Conservation (phyloP, 441 rosid species). For the Brassica balearica region DNA sequence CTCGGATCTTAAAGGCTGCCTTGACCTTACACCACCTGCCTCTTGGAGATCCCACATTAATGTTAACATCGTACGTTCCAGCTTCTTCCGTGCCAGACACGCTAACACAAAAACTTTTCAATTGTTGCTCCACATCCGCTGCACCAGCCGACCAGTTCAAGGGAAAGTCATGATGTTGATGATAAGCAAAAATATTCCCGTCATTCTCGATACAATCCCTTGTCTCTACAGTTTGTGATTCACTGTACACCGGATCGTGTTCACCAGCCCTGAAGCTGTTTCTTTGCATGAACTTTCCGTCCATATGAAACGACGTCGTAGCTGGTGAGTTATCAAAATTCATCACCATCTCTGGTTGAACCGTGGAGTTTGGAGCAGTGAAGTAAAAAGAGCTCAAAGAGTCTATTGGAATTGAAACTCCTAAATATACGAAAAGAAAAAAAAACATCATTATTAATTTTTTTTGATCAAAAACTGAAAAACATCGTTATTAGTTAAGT, state of each 20-base stretch:
- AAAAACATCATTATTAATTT: neutral
- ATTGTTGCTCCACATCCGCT: slow-evolving; percentile 11
- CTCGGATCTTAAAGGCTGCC: slow-evolving; percentile 54
- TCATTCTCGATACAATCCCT: slow-evolving; percentile 15
- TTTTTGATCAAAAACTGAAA: no score
- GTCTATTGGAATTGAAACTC: neutral
- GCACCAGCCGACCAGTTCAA: slow-evolving; percentile 41
- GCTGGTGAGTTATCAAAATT: slow-evolving; percentile 17
- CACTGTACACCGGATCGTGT: neutral
- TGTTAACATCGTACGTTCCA: slow-evolving; percentile 36
- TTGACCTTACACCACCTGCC: slow-evolving; percentile 74
- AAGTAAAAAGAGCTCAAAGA: slow-evolving; percentile 12
- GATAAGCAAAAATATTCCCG: neutral
- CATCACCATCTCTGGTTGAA: slow-evolving; percentile 17
- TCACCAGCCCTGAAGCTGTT: slow-evolving; percentile 49
- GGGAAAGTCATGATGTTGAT: slow-evolving; percentile 5
- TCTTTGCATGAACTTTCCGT: slow-evolving; percentile 33
- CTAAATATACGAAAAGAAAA: slow-evolving; percentile 8
- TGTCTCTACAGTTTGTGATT: slow-evolving; percentile 18
- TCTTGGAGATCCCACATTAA: slow-evolving; percentile 47
- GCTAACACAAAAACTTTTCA: slow-evolving; percentile 27
- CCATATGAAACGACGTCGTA: slow-evolving; percentile 33
- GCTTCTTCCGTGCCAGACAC: slow-evolving; percentile 41
- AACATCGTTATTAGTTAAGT: neutral
- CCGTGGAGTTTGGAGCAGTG: slow-evolving; percentile 41